These are phyloP conservation scores for Clathrus columnatus DNA, from an alignment of 768 basidiomycete genomes.

Conservation along the genomic window DNA sequence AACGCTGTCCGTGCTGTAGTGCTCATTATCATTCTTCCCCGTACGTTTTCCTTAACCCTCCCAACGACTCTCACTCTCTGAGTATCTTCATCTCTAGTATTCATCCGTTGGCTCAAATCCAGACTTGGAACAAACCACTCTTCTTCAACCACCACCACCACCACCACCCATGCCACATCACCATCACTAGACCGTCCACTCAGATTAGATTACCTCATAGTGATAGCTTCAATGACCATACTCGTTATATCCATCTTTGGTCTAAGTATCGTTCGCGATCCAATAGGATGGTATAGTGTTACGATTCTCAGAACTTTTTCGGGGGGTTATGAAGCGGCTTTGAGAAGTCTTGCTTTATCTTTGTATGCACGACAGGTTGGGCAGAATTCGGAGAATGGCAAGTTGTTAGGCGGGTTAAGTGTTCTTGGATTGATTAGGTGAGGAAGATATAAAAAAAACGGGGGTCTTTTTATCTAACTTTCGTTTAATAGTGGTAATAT, in stretches of 20 bases:
- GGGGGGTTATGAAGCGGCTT: constrained; percentile 53
- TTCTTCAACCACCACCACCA: constrained; percentile 11
- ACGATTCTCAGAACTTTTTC: constrained; percentile 51
- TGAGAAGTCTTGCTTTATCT: constrained; percentile 64
- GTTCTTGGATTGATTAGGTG: constrained; percentile 65
- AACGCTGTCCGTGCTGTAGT: constrained; percentile 46
- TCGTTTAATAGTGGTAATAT: constrained; percentile 44
- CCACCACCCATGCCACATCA: constrained; percentile 14
- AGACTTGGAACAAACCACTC: constrained; percentile 20
- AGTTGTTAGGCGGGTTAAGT: constrained; percentile 72
- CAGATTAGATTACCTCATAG: constrained; percentile 58
- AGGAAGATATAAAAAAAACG: not conserved
- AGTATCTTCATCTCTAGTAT: constrained; percentile 30
- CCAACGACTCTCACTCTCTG: not conserved
- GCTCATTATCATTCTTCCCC: constrained; percentile 49
- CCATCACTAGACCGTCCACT: constrained; percentile 3
- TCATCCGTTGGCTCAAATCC: constrained; percentile 46
- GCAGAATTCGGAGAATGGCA: constrained; percentile 47
- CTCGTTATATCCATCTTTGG: constrained; percentile 43
- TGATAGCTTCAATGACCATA: constrained; percentile 50
- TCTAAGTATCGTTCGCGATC: constrained; percentile 39
- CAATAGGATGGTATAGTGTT: constrained; percentile 42
- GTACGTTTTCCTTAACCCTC: constrained; percentile 34
- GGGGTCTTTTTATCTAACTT: not conserved
- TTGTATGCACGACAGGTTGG: constrained; percentile 47